Conservation (phyloP, 306 rosid species). For the Lagenaria siceraria region DNA sequence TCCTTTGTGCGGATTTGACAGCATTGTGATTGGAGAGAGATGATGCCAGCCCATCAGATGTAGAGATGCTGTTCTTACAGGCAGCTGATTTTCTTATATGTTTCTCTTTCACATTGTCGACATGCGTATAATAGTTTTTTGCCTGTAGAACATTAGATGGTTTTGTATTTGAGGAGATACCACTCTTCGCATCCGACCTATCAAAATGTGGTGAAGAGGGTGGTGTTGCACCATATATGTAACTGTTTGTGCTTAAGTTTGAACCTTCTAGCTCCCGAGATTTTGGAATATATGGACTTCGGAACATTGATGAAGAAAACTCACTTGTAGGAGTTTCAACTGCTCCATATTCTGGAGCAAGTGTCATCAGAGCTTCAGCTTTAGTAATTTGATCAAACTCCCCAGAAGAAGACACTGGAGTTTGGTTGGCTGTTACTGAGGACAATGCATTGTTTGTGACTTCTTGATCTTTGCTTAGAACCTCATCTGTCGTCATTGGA, state of each 20-base stretch:
- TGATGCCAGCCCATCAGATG: constrained; percentile 38
- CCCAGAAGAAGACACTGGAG: constrained; percentile 32
- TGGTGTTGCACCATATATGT: constrained; percentile 75
- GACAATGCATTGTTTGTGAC: constrained; percentile 33
- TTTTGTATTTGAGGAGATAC: constrained; percentile 34
- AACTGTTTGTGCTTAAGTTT: constrained; percentile 55
- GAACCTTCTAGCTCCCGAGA: constrained; percentile 58
- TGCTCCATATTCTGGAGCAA: constrained; percentile 95
- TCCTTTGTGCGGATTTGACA: constrained; percentile 39
- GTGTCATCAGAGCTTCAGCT: constrained; percentile 93
- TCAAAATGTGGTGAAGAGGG: constrained; percentile 68
- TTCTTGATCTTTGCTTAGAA: constrained; percentile 46
- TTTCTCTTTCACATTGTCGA: constrained; percentile 50
- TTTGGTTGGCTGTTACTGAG: constrained; percentile 31
- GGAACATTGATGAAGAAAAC: constrained; percentile 60
- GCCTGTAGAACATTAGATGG: constrained; percentile 27
- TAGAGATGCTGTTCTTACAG: constrained; percentile 21
- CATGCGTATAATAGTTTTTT: constrained; percentile 55
- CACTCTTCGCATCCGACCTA: constrained; percentile 58
- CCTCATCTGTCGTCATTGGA: constrained; percentile 48
- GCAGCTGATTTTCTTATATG: constrained; percentile 33
- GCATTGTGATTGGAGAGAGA: constrained; percentile 39
- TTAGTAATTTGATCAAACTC: constrained; percentile 87
- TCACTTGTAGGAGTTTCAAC: constrained; percentile 76
- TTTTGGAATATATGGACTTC: constrained; percentile 75